Evolutionary conservation across 176 grass and related monocot species (phyloP).

Genomic region (bread wheat (Triticum aestivum)): IWGSC_CS_RefSeq_v2.1 NC_057798.1:659767371-659767870

Average conservation of each 20-base stretch:
- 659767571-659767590: conserved; percentile 10
- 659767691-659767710: neutral
- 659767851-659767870: neutral
- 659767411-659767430: conserved; percentile 6
- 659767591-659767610: conserved; percentile 82
- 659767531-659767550: neutral
- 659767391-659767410: neutral
- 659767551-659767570: conserved; percentile 22
- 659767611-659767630: conserved; percentile 83
- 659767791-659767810: conserved; percentile 68
- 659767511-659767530: conserved; percentile 13
- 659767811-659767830: conserved; percentile 71
- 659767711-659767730: neutral
- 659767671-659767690: neutral
- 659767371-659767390: neutral
- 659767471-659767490: conserved; percentile 95
- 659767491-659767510: conserved; percentile 84
- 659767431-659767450: conserved; percentile 86
- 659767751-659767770: conserved; percentile 46
- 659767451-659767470: conserved; percentile 75
- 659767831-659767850: conserved; percentile 48
- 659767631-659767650: conserved; percentile 60
- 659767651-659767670: conserved; percentile 59
- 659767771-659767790: conserved; percentile 71
- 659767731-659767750: neutral